Percentiles rank a stretch among this genome's conserved stretches.
Conservation (phyloP, 2,329 filamentous ascomycete genomes). For the Epichloe gansuensis region DNA sequence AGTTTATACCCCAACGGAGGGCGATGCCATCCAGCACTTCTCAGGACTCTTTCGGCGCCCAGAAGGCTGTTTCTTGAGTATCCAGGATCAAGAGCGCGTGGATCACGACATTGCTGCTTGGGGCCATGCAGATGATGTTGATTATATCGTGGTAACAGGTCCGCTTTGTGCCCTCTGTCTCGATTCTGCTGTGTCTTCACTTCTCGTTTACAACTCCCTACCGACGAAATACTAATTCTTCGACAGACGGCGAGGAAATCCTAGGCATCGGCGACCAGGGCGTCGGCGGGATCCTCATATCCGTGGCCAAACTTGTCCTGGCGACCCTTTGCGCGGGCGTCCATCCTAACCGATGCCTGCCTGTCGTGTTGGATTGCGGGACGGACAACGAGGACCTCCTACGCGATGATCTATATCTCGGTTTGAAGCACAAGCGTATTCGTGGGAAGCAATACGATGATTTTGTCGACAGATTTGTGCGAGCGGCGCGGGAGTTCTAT, state of each 20-base stretch:
- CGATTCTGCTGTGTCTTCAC: not conserved
- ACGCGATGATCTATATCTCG: slow-evolving; percentile 67
- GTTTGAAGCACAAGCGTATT: slow-evolving; percentile 52
- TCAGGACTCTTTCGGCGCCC: slow-evolving; percentile 65
- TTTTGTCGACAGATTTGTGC: slow-evolving; percentile 65
- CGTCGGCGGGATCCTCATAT: slow-evolving; percentile 73
- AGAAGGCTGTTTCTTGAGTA: slow-evolving; percentile 70
- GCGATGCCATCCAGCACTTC: slow-evolving; percentile 76
- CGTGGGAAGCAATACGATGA: slow-evolving; percentile 61
- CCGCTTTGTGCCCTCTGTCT: not conserved
- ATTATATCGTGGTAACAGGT: slow-evolving; percentile 81
- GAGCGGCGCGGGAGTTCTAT: slow-evolving; percentile 52
- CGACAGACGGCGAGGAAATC: slow-evolving; percentile 51
- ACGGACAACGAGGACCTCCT: slow-evolving; percentile 68
- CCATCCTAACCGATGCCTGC: slow-evolving; percentile 63
- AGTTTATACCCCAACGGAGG: slow-evolving; percentile 87
- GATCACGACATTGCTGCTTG: slow-evolving; percentile 55
- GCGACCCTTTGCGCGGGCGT: slow-evolving; percentile 81
- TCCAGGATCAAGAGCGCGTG: slow-evolving; percentile 53
- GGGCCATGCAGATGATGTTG: slow-evolving; percentile 60
- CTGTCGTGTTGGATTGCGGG: slow-evolving; percentile 75
- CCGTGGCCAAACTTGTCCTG: slow-evolving; percentile 68
- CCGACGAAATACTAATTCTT: not conserved
- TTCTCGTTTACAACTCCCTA: not conserved
- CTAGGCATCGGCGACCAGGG: slow-evolving; percentile 85